phyloP scores from a whole-genome alignment of 257 asterid genomes.

The Gentiana straminea region DNA sequence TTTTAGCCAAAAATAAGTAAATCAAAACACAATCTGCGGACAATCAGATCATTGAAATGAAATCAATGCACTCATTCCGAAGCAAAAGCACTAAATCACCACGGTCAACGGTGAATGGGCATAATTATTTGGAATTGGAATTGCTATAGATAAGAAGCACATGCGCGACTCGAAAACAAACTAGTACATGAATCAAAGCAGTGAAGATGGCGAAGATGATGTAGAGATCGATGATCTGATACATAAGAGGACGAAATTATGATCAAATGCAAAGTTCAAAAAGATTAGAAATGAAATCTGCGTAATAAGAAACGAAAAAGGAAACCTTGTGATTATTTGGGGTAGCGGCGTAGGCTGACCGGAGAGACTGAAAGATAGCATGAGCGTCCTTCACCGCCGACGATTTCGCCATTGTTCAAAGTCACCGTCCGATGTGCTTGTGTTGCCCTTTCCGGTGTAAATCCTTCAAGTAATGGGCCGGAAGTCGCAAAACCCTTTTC shows the following conservation, averaged over 20 bases:
- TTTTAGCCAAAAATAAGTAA: background rate
- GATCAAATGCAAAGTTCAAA: background rate
- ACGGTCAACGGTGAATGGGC: too few species aligned
- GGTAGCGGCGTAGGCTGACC: constrained; percentile 55
- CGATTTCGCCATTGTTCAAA: constrained; percentile 42
- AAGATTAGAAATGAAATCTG: background rate
- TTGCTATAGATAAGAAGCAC: background rate
- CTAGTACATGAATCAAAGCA: constrained; percentile 59
- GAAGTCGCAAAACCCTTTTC: too few species aligned
- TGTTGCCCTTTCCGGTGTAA: too few species aligned
- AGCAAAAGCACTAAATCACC: too few species aligned
- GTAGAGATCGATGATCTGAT: constrained; percentile 77
- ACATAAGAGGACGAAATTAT: background rate
- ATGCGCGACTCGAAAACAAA: background rate
- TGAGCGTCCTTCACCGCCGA: constrained; percentile 50
- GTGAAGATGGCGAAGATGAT: constrained; percentile 50
- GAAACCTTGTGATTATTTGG: constrained; percentile 63
- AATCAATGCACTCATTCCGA: too few species aligned
- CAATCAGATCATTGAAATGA: too few species aligned
- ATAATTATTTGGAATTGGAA: background rate
- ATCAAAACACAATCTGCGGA: background rate
- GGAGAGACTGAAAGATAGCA: constrained; percentile 44
- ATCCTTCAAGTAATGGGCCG: too few species aligned
- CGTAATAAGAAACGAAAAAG: background rate
- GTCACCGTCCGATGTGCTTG: too few species aligned